Conservation (phyloP, 2,329 filamentous ascomycete species). For the Calonectria multiphialidica region DNA sequence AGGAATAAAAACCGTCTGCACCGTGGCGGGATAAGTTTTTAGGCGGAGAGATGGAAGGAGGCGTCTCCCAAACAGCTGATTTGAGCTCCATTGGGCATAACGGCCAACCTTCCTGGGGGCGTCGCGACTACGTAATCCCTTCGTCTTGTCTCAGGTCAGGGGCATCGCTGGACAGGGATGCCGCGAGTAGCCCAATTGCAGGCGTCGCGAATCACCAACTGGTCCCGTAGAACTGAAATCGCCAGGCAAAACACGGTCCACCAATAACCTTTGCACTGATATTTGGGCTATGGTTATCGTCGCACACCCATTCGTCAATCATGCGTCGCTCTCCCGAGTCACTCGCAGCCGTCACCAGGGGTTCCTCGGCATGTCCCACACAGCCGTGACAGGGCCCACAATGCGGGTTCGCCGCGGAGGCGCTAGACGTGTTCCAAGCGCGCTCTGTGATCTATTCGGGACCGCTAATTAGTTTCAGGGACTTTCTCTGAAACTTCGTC, state of each 20-base stretch:
- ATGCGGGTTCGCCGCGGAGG: conserved; percentile 2
- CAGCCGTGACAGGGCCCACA: conserved; percentile 11
- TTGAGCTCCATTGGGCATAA: neutral
- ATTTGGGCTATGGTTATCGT: neutral
- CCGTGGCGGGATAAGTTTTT: conserved; percentile 12
- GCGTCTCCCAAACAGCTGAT: conserved; percentile 8
- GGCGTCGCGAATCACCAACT: conserved; percentile 18
- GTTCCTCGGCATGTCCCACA: neutral
- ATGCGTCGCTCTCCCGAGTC: neutral
- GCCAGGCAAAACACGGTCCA: conserved; percentile 22
- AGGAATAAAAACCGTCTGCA: neutral
- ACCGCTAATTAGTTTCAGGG: conserved; percentile 26
- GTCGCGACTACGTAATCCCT: conserved; percentile 17
- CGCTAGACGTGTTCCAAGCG: conserved; percentile 10
- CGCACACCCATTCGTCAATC: conserved; percentile 2
- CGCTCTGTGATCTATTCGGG: conserved; percentile 13
- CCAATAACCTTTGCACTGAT: conserved; percentile 9
- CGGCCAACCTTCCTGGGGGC: neutral
- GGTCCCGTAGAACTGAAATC: conserved; percentile 13
- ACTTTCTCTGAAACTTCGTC: conserved; percentile 22
- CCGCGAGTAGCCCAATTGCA: neutral
- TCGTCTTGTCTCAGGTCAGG: conserved; percentile 22
- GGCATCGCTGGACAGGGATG: conserved; percentile 1
- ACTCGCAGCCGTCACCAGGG: neutral
- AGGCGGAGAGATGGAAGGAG: neutral